Percentiles rank a stretch among this genome's conserved stretches.
These are phyloP conservation scores for Ophiostoma ips DNA, from an alignment of 2,329 filamentous ascomycete species.

Conservation along the genomic window DNA sequence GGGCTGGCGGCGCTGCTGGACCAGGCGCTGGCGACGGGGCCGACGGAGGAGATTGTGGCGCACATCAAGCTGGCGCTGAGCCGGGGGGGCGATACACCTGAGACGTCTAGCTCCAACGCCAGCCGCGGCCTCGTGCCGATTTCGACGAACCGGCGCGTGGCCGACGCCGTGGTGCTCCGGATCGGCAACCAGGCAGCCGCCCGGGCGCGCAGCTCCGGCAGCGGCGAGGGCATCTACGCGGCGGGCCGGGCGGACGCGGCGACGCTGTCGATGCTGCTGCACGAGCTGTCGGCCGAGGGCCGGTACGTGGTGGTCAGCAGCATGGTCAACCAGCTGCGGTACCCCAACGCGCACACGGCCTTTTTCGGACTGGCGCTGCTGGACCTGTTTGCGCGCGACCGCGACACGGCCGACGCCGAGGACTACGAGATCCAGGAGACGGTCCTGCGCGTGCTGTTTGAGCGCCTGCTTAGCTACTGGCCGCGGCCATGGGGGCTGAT, in stretches of 20 bases:
- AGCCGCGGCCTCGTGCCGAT: conserved; percentile 54
- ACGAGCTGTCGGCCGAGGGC: conserved; percentile 60
- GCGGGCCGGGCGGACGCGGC: conserved; percentile 50
- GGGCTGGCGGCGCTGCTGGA: conserved; percentile 48
- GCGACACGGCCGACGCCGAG: conserved; percentile 58
- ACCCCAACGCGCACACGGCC: conserved; percentile 76
- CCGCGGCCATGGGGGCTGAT: conserved; percentile 94
- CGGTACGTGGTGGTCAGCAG: conserved; percentile 75
- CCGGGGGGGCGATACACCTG: conserved; percentile 39
- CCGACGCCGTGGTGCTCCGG: conserved; percentile 75
- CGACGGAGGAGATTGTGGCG: conserved; percentile 58
- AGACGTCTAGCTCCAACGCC: conserved; percentile 16
- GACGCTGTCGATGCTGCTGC: conserved; percentile 62
- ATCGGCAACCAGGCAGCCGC: conserved; percentile 61
- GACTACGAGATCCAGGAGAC: conserved; percentile 67
- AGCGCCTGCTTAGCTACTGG: conserved; percentile 76
- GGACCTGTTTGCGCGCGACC: conserved; percentile 56
- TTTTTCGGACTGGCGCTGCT: conserved; percentile 83
- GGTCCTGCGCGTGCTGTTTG: conserved; percentile 76
- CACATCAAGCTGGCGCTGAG: conserved; percentile 65
- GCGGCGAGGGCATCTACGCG: conserved; percentile 48
- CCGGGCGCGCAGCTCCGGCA: conserved; percentile 43
- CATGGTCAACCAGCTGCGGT: conserved; percentile 84
- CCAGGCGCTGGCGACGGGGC: conserved; percentile 44
- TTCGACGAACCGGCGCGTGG: conserved; percentile 52